Percentiles rank a stretch among this genome's conserved stretches.
These are phyloP conservation scores for Hirschioporus abietinus DNA, from an alignment of 768 basidiomycete species.

Conservation along the genomic window DNA sequence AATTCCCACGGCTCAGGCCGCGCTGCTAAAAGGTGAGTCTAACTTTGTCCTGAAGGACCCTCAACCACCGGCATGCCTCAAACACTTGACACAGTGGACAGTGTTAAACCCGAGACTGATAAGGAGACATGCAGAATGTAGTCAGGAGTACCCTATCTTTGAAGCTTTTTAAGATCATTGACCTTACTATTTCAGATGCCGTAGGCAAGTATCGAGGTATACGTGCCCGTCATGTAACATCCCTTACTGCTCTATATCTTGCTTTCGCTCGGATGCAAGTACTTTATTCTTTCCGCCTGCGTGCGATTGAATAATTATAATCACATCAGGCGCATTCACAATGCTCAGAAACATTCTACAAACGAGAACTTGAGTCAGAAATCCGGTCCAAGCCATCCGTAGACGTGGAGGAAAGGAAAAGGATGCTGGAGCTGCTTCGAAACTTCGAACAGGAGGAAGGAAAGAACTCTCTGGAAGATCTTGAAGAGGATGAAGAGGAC, in stretches of 20 bases:
- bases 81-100: not conserved
- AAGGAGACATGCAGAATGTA: conserved; percentile 42
- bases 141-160: conserved; percentile 17
- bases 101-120: not conserved
- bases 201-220: conserved; percentile 71
- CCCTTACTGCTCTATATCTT: conserved; percentile 72
- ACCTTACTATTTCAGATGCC: conserved; percentile 46
- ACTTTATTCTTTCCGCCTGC: conserved; percentile 6
- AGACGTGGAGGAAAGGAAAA: conserved; percentile 48
- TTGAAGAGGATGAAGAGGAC: conserved; percentile 27
- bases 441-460: conserved; percentile 59
- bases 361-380: conserved; percentile 62
- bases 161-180: conserved; percentile 1
- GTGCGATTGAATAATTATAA: not conserved
- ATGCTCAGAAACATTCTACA: conserved; percentile 83
- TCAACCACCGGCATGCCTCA: not conserved
- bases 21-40: too few relatives aligned
- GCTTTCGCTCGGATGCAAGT: conserved; percentile 70
- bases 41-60: too few relatives aligned
- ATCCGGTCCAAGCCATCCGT: conserved; percentile 53
- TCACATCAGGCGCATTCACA: conserved; percentile 49
- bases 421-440: conserved; percentile 67
- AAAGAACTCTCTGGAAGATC: conserved; percentile 26
- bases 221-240: conserved; percentile 79
- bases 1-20: too few relatives aligned